phyloP scores from a whole-genome alignment of 352 stramenopile genomes.

The Pythium rishiriense region DNA sequence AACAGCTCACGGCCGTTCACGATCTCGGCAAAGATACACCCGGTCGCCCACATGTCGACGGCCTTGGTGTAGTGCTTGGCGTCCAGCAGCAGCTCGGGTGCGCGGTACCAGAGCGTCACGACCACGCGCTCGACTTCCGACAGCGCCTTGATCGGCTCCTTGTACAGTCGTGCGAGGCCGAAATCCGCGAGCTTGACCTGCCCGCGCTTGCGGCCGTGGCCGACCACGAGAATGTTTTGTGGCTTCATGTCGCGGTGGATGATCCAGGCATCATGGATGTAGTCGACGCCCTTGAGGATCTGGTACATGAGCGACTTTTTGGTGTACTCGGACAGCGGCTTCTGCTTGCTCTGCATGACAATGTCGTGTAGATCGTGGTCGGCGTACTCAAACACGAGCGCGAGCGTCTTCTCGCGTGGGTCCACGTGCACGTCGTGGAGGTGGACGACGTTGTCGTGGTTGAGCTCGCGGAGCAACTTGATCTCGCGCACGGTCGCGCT shows the following conservation, averaged over 20 bases:
- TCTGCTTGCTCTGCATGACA: constrained; percentile 87
- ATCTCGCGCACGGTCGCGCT: constrained; percentile 90
- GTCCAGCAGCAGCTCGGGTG: constrained; percentile 93
- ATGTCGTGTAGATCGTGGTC: constrained; percentile 91
- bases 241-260: constrained; percentile 95
- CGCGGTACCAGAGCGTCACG: constrained; percentile 96
- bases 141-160: constrained; percentile 86
- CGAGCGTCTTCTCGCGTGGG: constrained; percentile 77
- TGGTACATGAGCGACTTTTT: constrained; percentile 93
- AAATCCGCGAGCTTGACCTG: constrained; percentile 90
- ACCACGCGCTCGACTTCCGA: constrained; percentile 91
- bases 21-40: constrained; percentile 95
- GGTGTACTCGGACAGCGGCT: constrained; percentile 89
- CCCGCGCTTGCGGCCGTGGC: constrained; percentile 75
- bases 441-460: constrained; percentile 88
- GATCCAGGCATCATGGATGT: constrained; percentile 93
- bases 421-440: constrained; percentile 88
- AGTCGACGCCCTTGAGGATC: constrained; percentile 91
- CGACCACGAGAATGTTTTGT: constrained; percentile 92
- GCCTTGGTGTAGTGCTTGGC: constrained; percentile 92
- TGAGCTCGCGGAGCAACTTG: constrained; percentile 85
- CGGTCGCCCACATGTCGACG: constrained; percentile 96
- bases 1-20: constrained; percentile 88
- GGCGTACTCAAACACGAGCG: constrained; percentile 89
- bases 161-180: constrained; percentile 85